Conservation (phyloP, 495 filamentous ascomycete species). For the Articulospora tetracladia region DNA sequence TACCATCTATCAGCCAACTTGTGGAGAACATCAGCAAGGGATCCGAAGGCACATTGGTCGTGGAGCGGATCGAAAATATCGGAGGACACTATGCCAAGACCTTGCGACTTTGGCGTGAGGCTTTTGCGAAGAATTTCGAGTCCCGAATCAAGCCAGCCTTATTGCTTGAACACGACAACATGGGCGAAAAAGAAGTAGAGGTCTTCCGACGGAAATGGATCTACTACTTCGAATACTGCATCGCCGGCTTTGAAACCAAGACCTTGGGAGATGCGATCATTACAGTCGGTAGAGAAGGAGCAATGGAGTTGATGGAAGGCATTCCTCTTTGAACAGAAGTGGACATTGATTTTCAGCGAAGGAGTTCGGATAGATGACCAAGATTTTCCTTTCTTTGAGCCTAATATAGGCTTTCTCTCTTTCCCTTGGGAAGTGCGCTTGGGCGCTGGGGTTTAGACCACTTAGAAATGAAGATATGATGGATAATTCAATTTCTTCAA, state of each 20-base stretch:
- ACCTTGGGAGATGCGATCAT: constrained; percentile 69
- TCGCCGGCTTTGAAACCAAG: constrained; percentile 67
- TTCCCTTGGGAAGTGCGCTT: not conserved
- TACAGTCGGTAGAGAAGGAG: constrained; percentile 60
- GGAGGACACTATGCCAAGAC: constrained; percentile 68
- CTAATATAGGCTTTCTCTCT: not conserved
- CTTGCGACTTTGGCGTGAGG: constrained; percentile 61
- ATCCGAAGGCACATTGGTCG: constrained; percentile 52
- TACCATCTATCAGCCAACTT: constrained; percentile 61
- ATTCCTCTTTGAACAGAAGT: constrained; percentile 46
- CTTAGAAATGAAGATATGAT: constrained; percentile 16
- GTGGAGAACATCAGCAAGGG: constrained; percentile 54
- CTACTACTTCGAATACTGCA: constrained; percentile 49
- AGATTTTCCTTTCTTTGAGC: not conserved
- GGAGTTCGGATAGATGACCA: constrained; percentile 2
- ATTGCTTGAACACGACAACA: constrained; percentile 44
- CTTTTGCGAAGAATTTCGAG: constrained; percentile 58
- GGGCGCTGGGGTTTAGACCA: constrained; percentile 1
- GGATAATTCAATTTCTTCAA: constrained; percentile 12
- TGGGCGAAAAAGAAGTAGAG: constrained; percentile 55
- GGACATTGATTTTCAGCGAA: constrained; percentile 2
- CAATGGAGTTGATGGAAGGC: constrained; percentile 62
- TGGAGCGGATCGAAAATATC: constrained; percentile 63
- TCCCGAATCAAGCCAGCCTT: constrained; percentile 50
- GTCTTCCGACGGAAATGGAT: constrained; percentile 65